These are phyloP conservation scores for Lecanosticta acicola DNA, from an alignment of 2,329 filamentous ascomycete genomes.

Conservation along the genomic window DNA sequence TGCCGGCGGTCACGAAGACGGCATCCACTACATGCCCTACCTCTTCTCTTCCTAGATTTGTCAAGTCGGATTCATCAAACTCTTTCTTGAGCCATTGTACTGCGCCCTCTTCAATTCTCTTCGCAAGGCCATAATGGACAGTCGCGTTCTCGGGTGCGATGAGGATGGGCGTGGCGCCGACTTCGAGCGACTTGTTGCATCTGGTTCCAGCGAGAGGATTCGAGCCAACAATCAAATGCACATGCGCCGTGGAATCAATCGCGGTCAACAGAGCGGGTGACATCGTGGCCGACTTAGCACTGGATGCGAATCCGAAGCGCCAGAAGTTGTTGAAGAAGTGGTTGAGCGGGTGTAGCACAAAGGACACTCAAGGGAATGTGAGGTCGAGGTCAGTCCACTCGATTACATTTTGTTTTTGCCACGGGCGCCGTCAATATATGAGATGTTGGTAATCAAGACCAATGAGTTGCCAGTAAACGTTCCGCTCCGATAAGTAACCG, in stretches of 20 bases:
- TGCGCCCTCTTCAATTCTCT: slow-evolving; percentile 59
- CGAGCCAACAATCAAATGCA: slow-evolving; percentile 81
- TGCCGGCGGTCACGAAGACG: slow-evolving; percentile 73
- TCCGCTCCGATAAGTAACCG: neutral
- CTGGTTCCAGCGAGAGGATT: slow-evolving; percentile 82
- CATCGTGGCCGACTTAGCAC: too few species aligned
- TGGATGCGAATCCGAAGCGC: too few species aligned
- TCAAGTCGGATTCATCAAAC: slow-evolving; percentile 68
- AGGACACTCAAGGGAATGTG: too few species aligned
- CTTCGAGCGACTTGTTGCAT: slow-evolving; percentile 71
- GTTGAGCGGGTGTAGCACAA: neutral
- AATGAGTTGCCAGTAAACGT: neutral
- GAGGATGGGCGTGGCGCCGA: slow-evolving; percentile 74
- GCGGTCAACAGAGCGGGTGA: slow-evolving; percentile 62
- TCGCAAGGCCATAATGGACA: slow-evolving; percentile 56
- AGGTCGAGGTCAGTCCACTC: neutral
- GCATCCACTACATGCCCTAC: slow-evolving; percentile 76
- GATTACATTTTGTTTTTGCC: slow-evolving; percentile 4
- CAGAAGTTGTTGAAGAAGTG: too few species aligned
- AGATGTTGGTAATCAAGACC: neutral
- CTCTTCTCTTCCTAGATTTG: slow-evolving; percentile 70
- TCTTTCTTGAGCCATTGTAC: slow-evolving; percentile 60
- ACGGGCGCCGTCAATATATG: neutral
- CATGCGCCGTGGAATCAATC: slow-evolving; percentile 61
- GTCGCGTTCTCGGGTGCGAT: slow-evolving; percentile 61